Evolutionary conservation across 768 basidiomycete genomes (phyloP), one percentile per base, ranked within the genome.

Genomic region (Auriscalpium orientale): DNA sequence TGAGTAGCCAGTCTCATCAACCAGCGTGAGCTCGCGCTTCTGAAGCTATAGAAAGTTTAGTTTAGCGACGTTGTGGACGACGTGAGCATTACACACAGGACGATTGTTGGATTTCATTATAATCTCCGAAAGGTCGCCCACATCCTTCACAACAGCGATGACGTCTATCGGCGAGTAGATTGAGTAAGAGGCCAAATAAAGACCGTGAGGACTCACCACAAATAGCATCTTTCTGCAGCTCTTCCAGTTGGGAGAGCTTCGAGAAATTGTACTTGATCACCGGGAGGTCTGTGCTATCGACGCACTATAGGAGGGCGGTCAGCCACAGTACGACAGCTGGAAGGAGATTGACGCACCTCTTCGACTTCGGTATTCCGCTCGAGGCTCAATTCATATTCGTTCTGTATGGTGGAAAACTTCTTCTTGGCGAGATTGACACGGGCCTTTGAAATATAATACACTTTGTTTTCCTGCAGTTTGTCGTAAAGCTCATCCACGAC

Each of bases 391-490:
- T 98, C 95, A 65, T 98, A 98, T 66, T 98, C 95, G 66, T 95
- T 97, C 59, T 78, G 73, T 50, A 95, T 71, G 66, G 90, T 92
- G 36, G 82, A 88, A 70, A 95, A 99, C 71, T 97, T 95, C 73
- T 94, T 98, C 76, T 97, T 98, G 35, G 95, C 95, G 13, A 98
- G 83, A 65, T 92, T 91, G 66, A 98, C 87, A 49, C 91, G 82
- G 6, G 89, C 97, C 67, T 87, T 90, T 0, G 92, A 92, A 54
- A 98, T 77, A 65, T 79, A 92, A 68, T 94, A 98, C 8, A 95
- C 94, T 66, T 94, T 94, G 49, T 89, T 89, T 69, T 97, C 94
- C 62, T 95, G 81, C 18, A 99, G 65, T 65, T 81, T 81, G n/a
- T 89, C 82, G 70, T 87, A 95, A 40, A 95, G 77, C 38, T 83